Percentiles rank a stretch among this genome's conserved stretches.
Conservation (phyloP, 2,329 filamentous ascomycete species). For the Lecanosticta acicola region DNA sequence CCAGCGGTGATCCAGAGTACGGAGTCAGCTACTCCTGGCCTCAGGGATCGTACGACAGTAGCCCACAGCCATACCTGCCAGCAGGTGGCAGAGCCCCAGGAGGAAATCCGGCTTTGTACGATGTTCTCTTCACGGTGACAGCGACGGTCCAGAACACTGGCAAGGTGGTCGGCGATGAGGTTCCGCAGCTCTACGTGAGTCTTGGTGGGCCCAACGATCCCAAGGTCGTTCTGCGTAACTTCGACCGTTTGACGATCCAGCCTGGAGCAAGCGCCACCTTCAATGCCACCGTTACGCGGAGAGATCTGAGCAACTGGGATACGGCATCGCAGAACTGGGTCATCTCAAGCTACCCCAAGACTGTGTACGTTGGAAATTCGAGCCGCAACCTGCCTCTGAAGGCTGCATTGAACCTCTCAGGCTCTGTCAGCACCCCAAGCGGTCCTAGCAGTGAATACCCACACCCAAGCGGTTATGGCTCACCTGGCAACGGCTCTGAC, state of each 20-base stretch:
- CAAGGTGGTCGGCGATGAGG: slow-evolving; percentile 58
- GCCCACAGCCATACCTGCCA: slow-evolving; percentile 53
- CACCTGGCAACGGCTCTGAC: background rate
- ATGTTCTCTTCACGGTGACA: slow-evolving; percentile 61
- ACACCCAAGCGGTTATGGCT: background rate
- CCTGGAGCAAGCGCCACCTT: slow-evolving; percentile 65
- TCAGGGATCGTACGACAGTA: slow-evolving; percentile 53
- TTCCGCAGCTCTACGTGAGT: slow-evolving; percentile 69
- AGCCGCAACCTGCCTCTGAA: slow-evolving; percentile 53
- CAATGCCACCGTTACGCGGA: slow-evolving; percentile 62
- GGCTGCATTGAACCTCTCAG: slow-evolving; percentile 11
- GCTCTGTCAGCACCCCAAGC: background rate
- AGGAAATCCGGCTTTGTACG: slow-evolving; percentile 60
- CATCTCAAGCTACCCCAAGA: slow-evolving; percentile 52
- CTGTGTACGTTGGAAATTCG: slow-evolving; percentile 54
- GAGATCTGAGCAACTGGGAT: slow-evolving; percentile 88
- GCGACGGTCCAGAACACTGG: slow-evolving; percentile 70
- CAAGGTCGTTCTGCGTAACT: slow-evolving; percentile 64
- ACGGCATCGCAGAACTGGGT: slow-evolving; percentile 72
- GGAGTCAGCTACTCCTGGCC: slow-evolving; percentile 58
- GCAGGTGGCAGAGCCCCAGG: slow-evolving; percentile 55
- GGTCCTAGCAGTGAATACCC: background rate
- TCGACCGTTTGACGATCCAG: slow-evolving; percentile 68
- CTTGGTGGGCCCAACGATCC: slow-evolving; percentile 73
- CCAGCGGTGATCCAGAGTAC: slow-evolving; percentile 56